phyloP scores from a whole-genome alignment of 768 basidiomycete genomes.

The Collybia mongolica region DNA sequence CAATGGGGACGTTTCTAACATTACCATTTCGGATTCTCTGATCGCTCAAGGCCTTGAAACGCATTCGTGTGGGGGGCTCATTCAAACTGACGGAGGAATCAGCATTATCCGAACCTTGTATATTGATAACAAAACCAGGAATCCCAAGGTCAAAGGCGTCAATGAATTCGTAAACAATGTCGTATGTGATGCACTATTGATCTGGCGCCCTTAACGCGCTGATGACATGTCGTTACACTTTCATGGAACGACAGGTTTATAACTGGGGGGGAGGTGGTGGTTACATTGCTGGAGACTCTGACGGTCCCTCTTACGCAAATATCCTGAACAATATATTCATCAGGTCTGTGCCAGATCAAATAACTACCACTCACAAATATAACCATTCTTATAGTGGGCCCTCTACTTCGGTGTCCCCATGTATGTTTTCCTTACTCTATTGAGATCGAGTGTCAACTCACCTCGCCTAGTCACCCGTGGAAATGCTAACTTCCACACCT shows the following conservation, averaged over 20 bases:
- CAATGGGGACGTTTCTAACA: constrained; percentile 33
- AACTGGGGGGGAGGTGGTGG: constrained; percentile 34
- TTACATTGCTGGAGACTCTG: constrained; percentile 36
- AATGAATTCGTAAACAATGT: constrained; percentile 37
- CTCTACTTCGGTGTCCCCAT: constrained; percentile 26
- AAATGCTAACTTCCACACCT: constrained; percentile 35
- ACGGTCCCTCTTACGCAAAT: constrained; percentile 29
- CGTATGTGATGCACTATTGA: constrained; percentile 13
- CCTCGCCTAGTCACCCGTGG: constrained; percentile 27
- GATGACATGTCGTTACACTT: background rate
- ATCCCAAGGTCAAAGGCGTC: constrained; percentile 35
- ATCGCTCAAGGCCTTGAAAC: constrained; percentile 35
- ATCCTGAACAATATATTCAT: constrained; percentile 35
- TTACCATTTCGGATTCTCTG: constrained; percentile 35
- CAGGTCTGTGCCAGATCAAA: constrained; percentile 12
- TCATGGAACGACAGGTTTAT: constrained; percentile 19
- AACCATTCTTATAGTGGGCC: constrained; percentile 21
- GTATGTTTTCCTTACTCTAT: constrained; percentile 8
- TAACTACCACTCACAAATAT: background rate
- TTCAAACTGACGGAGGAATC: constrained; percentile 33
- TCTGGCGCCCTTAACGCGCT: too few species aligned
- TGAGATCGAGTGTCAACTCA: background rate
- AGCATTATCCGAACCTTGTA: constrained; percentile 34
- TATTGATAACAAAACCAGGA: constrained; percentile 35
- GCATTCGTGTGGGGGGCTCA: constrained; percentile 34